These are phyloP conservation scores for Kickxella alabastrina DNA, from an alignment of 192 early-diverging fungal genomes.

Conservation along the genomic window DNA sequence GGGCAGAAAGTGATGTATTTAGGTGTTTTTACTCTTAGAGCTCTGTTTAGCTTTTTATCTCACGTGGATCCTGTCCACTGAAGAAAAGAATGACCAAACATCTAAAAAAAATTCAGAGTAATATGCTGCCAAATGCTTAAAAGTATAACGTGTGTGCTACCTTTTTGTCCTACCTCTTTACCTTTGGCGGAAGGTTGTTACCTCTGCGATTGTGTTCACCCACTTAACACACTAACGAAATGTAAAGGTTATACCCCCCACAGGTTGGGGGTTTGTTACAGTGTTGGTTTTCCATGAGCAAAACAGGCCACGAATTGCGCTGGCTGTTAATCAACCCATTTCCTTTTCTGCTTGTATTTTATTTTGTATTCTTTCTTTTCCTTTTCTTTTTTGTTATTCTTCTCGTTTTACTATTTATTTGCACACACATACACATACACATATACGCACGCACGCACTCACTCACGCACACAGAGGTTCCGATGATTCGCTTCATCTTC, in stretches of 20 bases:
- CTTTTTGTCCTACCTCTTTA: too few species aligned
- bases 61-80: background rate
- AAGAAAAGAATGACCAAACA: background rate
- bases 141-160: too few species aligned
- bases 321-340: too few species aligned
- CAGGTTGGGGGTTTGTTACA: too few species aligned
- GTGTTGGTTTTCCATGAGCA: too few species aligned
- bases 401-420: background rate
- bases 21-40: background rate
- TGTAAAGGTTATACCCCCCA: too few species aligned
- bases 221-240: too few species aligned
- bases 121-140: too few species aligned
- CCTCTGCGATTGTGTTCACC: too few species aligned
- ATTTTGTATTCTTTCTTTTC: background rate
- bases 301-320: too few species aligned
- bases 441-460: background rate
- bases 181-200: too few species aligned
- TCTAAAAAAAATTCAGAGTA: background rate
- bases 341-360: too few species aligned
- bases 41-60: background rate
- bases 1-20: conserved; percentile 17
- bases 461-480: background rate
- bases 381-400: background rate
- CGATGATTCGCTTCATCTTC: conserved; percentile 85
- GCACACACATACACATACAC: background rate